Base-by-base conservation (phyloP, 441 rosid genomes). In the Raphanus hybrid region DNA sequence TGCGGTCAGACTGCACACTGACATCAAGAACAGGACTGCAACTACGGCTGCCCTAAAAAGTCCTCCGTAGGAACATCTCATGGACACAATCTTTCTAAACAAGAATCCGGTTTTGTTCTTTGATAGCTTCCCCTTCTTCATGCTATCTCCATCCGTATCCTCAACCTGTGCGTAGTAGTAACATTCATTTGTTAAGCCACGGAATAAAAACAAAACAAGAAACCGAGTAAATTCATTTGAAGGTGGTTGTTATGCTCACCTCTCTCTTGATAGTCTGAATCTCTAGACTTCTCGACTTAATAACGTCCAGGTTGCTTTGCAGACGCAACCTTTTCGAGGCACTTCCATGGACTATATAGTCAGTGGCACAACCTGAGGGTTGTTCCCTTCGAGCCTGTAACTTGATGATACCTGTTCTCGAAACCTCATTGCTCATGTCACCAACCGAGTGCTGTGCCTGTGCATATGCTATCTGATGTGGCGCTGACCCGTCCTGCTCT, bases 291-390 rank as follows among this genome's bases (percentile, higher is more conserved):
- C 37, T 61, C 16, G n/a, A 14, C 57, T 68, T 76, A 41, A 67
- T 10, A 12, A 67, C 72, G 69, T 83, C 80, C 57, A 87, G 66
- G 35, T 74, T 84, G 78, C 70, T 3, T 80, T 87, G 92, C 52
- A 92, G 81, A 60, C 75, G 88, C 20, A 90, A 0, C 80, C 98
- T 89, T 84, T 91, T 89, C 2, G 82, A 43, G 6, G 92, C 96
- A 71, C 39, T 50, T 57, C 97, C 97, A 69, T 90, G 98, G 0
- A 3, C 2, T 66, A 8, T 23, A 75, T 2, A 37, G 60, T 64
- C 82, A 55, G n/a, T 62, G 29, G 5, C 26, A 15, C 43, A 35
- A 12, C 64, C 77, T 61, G 62, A 62, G 76, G 48, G 41, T 78
- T 27, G 86, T 64, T 60, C 64, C 76, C 15, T n/a, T 32, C 91